Evolutionary conservation across 345 rosid species (phyloP).

Genomic region (Salix dunnii): DNA sequence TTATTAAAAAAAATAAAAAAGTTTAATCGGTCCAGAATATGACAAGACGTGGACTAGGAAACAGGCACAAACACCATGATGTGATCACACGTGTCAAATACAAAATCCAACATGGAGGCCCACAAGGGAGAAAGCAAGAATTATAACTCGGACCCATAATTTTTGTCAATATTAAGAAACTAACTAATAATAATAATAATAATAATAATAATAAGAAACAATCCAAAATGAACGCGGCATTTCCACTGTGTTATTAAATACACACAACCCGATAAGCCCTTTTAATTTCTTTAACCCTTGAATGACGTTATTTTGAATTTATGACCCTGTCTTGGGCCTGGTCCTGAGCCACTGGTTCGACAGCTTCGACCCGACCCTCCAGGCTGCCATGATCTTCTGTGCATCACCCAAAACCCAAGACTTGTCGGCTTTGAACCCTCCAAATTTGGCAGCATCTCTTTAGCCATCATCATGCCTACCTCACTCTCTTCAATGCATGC

Average conservation of each 20-base stretch:
- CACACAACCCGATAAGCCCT: too few species aligned
- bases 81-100: conserved; percentile 10
- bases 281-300: too few species aligned
- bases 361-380: too few species aligned
- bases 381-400: conserved; percentile 1
- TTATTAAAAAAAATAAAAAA: background rate
- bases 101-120: conserved; percentile 4
- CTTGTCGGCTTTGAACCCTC: conserved; percentile 37
- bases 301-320: too few species aligned
- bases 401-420: background rate
- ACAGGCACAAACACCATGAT: conserved; percentile 2
- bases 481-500: background rate
- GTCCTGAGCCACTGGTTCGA: too few species aligned
- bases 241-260: too few species aligned
- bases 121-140: background rate
- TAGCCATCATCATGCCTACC: too few species aligned
- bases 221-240: background rate
- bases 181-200: background rate
- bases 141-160: background rate
- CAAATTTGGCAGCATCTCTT: conserved; percentile 10
- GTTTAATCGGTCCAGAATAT: background rate
- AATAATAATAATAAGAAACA: too few species aligned
- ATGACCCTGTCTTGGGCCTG: too few species aligned
- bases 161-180: conserved; percentile 6
- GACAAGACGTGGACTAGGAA: conserved; percentile 10